phyloP scores from a whole-genome alignment of 768 basidiomycete species.

The Pleurotus cornucopiae region DNA sequence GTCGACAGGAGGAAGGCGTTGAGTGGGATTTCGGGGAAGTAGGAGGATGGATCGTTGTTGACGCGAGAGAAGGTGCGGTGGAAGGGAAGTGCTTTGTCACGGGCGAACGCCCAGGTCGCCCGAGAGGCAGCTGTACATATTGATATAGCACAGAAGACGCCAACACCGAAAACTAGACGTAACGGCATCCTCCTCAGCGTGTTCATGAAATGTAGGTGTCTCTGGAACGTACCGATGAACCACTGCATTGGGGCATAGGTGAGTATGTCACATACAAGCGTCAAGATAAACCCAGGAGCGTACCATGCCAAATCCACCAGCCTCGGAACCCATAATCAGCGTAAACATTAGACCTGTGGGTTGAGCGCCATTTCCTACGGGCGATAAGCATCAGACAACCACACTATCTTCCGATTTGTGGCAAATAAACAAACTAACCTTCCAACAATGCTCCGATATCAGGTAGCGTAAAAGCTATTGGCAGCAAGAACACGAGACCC shows the following conservation, averaged over 20 bases:
- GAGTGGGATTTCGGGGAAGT: constrained; percentile 45
- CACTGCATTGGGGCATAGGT: constrained; percentile 19
- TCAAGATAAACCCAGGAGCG: neutral
- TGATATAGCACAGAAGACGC: constrained; percentile 62
- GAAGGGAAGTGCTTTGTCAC: constrained; percentile 62
- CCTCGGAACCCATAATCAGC: constrained; percentile 55
- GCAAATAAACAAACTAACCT: constrained; percentile 26
- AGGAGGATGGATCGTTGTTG: constrained; percentile 23
- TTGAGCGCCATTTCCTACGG: constrained; percentile 53
- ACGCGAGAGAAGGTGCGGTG: constrained; percentile 44
- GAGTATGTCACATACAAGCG: too few species aligned
- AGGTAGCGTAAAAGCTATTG: constrained; percentile 62
- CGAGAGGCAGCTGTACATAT: constrained; percentile 65
- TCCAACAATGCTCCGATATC: constrained; percentile 48
- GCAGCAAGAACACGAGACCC: constrained; percentile 55
- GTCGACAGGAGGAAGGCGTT: constrained; percentile 61
- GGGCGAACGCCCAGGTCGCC: constrained; percentile 68
- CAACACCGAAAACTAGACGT: constrained; percentile 46
- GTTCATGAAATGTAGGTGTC: neutral
- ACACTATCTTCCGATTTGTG: too few species aligned
- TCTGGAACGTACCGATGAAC: constrained; percentile 33
- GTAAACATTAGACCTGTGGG: constrained; percentile 62
- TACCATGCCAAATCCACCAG: constrained; percentile 60
- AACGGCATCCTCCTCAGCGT: neutral
- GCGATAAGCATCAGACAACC: neutral